Evolutionary conservation across 768 basidiomycete genomes (phyloP).

Genomic region (Polyporus arcularius): DNA sequence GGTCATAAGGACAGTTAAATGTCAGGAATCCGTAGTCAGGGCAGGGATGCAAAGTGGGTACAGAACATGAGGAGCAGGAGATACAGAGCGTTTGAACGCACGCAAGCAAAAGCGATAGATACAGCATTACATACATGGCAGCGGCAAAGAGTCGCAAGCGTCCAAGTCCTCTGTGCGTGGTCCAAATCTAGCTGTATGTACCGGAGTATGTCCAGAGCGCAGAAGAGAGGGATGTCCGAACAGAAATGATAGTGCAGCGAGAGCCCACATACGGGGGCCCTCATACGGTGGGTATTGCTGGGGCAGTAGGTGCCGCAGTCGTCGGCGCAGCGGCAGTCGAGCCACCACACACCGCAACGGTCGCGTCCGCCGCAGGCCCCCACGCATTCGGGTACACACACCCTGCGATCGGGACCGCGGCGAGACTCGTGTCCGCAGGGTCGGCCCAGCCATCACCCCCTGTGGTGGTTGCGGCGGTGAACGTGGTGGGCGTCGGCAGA

Average conservation of each 20-base stretch:
- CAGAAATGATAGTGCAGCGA: neutral
- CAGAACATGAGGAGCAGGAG: too few relatives aligned
- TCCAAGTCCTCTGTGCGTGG: conserved; percentile 18
- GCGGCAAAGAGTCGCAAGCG: neutral
- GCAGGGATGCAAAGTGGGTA: too few relatives aligned
- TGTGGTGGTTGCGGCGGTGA: conserved; percentile 41
- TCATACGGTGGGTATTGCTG: neutral
- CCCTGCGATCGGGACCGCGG: conserved; percentile 60
- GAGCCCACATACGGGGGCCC: neutral
- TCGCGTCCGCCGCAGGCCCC: conserved; percentile 22
- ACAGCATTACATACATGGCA: too few relatives aligned
- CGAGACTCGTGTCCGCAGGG: conserved; percentile 47
- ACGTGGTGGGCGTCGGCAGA: conserved; percentile 55
- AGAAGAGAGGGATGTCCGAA: conserved; percentile 7
- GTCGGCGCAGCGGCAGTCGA: conserved; percentile 9
- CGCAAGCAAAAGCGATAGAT: too few relatives aligned
- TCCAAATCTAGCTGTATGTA: neutral
- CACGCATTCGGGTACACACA: conserved; percentile 69
- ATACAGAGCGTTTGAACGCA: too few relatives aligned
- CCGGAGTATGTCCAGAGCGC: conserved; percentile 10
- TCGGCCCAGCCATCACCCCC: conserved; percentile 62
- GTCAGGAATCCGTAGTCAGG: too few relatives aligned
- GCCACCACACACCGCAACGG: conserved; percentile 23
- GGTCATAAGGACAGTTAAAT: too few relatives aligned
- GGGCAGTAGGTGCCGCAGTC: neutral